Evolutionary conservation across 768 basidiomycete genomes (phyloP).

Genomic region (Exidia glandulosa): DNA sequence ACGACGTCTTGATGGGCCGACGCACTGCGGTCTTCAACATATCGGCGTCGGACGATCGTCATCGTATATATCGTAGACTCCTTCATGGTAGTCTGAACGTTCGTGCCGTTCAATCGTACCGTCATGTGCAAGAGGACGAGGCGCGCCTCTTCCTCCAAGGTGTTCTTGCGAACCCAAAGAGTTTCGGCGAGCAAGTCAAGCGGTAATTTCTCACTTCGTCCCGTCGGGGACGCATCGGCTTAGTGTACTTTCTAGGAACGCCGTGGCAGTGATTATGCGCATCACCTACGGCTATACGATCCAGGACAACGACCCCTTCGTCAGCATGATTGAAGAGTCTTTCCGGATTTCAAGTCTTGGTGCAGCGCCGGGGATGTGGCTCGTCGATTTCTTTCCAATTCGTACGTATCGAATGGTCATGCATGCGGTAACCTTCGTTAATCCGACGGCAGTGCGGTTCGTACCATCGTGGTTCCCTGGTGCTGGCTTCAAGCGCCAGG

Average conservation of each 20-base stretch:
- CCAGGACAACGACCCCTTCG: neutral
- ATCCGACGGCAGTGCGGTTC: slow-evolving; percentile 20
- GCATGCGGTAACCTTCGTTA: slow-evolving; percentile 15
- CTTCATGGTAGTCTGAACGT: slow-evolving; percentile 26
- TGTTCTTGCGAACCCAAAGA: slow-evolving; percentile 19
- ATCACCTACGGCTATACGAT: neutral
- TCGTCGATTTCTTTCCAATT: slow-evolving; percentile 11
- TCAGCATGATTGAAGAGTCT: neutral
- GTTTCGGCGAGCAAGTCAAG: slow-evolving; percentile 28
- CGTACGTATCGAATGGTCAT: neutral
- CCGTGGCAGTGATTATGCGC: neutral
- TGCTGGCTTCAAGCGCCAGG: slow-evolving; percentile 5
- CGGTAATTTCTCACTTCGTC: slow-evolving; percentile 16
- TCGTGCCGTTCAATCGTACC: slow-evolving; percentile 25
- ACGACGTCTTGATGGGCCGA: slow-evolving; percentile 1
- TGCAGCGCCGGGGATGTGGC: slow-evolving; percentile 7
- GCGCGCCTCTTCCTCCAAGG: slow-evolving; percentile 22
- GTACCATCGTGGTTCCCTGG: slow-evolving; percentile 13
- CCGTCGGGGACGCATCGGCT: neutral
- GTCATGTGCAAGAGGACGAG: slow-evolving; percentile 27
- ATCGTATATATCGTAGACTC: slow-evolving; percentile 31
- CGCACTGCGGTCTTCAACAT: neutral
- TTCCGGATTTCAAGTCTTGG: neutral
- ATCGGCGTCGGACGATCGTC: slow-evolving; percentile 9
- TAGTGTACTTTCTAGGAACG: neutral